A percentile compares a stretch with the other conserved stretches of the same genome.
These are phyloP conservation scores for Leishmania guyanensis DNA, from an alignment of 208 protist genomes.

Conservation along the genomic window DNA sequence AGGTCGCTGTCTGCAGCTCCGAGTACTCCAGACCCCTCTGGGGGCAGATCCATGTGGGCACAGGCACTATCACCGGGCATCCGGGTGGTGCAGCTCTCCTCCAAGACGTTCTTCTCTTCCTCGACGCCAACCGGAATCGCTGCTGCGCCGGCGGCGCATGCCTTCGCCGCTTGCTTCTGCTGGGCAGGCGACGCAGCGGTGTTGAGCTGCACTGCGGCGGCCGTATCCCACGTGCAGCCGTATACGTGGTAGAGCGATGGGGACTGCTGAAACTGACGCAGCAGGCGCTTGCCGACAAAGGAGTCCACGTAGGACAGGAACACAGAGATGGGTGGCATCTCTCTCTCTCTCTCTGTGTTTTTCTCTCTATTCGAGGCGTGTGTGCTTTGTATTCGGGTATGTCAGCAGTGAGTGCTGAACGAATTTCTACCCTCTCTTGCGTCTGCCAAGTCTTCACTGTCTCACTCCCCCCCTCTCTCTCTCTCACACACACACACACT, in stretches of 20 bases:
- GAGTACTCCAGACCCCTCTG: background rate
- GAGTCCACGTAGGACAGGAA: constrained; percentile 84
- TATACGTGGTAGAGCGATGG: constrained; percentile 60
- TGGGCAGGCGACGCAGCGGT: background rate
- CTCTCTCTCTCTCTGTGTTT: background rate
- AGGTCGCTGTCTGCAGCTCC: background rate
- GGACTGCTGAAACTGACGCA: constrained; percentile 55
- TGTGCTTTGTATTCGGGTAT: background rate
- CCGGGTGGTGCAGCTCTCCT: constrained; percentile 18
- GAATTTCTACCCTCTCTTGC: background rate
- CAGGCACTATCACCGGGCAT: constrained; percentile 7
- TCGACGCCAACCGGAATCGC: background rate
- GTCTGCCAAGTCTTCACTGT: background rate
- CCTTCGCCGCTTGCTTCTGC: background rate
- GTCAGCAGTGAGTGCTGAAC: background rate
- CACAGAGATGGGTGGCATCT: constrained; percentile 41
- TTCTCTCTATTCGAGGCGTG: background rate
- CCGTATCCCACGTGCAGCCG: constrained; percentile 78
- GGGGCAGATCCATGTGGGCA: background rate
- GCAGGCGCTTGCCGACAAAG: constrained; percentile 70
- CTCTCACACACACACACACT: background rate
- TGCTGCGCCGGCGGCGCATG: background rate
- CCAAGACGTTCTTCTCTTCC: background rate
- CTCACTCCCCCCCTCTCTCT: too few relatives aligned
- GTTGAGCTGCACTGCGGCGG: constrained; percentile 37